Base-by-base conservation (phyloP, 2,329 filamentous ascomycete species). In the Cladosporium velox region DNA sequence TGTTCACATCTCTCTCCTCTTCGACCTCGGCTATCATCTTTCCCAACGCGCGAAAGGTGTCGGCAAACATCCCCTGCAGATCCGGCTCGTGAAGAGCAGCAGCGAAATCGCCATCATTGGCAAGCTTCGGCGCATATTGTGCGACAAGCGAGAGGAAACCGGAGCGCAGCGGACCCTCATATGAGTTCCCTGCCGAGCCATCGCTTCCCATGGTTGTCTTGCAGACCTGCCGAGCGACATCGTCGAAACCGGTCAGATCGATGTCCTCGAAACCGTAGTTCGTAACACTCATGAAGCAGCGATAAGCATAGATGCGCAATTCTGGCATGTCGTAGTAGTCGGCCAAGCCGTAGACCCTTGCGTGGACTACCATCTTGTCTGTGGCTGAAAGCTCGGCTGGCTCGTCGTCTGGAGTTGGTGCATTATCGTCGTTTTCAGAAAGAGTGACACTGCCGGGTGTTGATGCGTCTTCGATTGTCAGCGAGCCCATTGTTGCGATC, bases 61-160 rank as follows among this genome's bases (percentile, higher is more conserved):
- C 61, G 4, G 41, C 58, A 1, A 60, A 32, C 28, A 60, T 52
- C 18, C 65, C 41, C 14, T 63, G 49, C 6, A 65, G 26, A 10
- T 52, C 64, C 11, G 34, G 15, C 5, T 30, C 61, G 38, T 21
- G 12, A 14, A 69, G 58, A 7, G 47, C 30, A 4, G 51, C 26
- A 34, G 67, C 59, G 59, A 68, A 67, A n/a, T 10, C 18, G 18
- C 32, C 32, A 18, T 64, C 38, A 4, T 35, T 12, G 21, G 35
- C 55, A 24, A 69, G 47, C 8, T 65, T 59, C 3, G 47, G n/a
- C 15, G 65, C 51, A 21, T 64, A 52, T 4, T 80, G 79, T 41
- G 80, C 80, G 52, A 30, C 64, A 18, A 55, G 52, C 14, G 52
- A 55, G 28, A 55, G 30, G 11, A 62, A 38, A 2, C 12, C 14